phyloP scores from a whole-genome alignment of 1,284 basidiomycete genomes.

The Naganishia sp. region DNA sequence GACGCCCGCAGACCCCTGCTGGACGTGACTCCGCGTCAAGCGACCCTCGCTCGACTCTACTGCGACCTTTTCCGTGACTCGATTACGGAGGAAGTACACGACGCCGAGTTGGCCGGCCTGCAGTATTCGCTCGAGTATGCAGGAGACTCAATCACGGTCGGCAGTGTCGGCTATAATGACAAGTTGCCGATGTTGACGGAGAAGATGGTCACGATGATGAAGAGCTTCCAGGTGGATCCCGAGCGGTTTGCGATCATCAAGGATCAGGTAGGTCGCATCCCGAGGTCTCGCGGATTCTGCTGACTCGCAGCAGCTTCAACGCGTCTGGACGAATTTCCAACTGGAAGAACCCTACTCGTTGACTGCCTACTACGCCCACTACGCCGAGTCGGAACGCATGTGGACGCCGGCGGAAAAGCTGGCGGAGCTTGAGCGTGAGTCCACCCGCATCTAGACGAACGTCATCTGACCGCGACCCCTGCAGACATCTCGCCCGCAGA shows the following conservation, averaged over 20 bases:
- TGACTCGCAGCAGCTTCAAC: conserved; percentile 59
- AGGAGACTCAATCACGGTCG: conserved; percentile 69
- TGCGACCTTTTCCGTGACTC: conserved; percentile 84
- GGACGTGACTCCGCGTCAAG: conserved; percentile 49
- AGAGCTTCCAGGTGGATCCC: conserved; percentile 67
- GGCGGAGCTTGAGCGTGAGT: conserved; percentile 71
- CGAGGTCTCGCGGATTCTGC: background rate
- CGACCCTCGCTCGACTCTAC: conserved; percentile 61
- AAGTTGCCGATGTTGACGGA: conserved; percentile 78
- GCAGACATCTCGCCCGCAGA: conserved; percentile 71
- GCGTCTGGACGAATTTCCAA: conserved; percentile 82
- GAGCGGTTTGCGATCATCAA: conserved; percentile 79
- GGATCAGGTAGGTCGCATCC: conserved; percentile 60
- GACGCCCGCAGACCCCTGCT: conserved; percentile 45
- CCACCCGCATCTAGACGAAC: background rate
- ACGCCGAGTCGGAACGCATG: conserved; percentile 68
- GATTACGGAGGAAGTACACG: conserved; percentile 84
- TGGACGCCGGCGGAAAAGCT: conserved; percentile 84
- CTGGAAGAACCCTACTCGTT: conserved; percentile 80
- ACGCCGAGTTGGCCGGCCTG: conserved; percentile 88
- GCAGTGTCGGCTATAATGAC: conserved; percentile 88
- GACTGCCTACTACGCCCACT: conserved; percentile 74
- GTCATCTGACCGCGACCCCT: background rate
- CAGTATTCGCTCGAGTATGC: conserved; percentile 71
- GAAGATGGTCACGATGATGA: conserved; percentile 73